Evolutionary conservation across 1,284 basidiomycete species (phyloP), one percentile per base, ranked within the genome.

Genomic region (Ceraceosorus bombacis): DNA sequence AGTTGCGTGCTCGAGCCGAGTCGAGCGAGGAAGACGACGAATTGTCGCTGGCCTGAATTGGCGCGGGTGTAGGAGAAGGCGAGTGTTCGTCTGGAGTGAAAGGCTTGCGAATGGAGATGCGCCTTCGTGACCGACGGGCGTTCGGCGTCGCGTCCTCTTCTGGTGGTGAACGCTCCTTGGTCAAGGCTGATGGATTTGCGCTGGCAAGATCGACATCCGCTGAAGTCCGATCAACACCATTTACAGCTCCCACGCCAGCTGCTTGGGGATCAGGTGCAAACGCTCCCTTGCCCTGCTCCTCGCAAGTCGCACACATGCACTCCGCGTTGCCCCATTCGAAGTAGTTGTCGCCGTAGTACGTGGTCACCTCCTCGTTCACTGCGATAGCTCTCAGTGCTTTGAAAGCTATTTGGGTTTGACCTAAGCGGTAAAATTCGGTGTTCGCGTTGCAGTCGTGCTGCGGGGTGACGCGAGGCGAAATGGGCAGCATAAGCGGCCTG

Each of bases 361-460:
- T 79, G 40, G 88, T 90, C 60, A 91, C 85, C 78, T 92, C 90
- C 77, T 93, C 89, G 55, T 89, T 89, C 37, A 86, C 80, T 43
- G 82, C 80, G 71, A 94, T 91, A 57, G 86, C 83, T 76, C 85
- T 85, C 74, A 90, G 81, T 60, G 88, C 87, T 54, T 88, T 85
- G 80, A 94, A 94, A 37, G 88, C 88, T 79, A 94, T 91, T 76
- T 89, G 89, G 71, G 85, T 83, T 37, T 10, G 38, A 46, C 89
- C 90, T 78, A 88, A 85, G 55, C 89, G 86, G 76, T 90, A 88
- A 57, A 92, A 83, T 71, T 91, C 88, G 60, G 86, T 88, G 76
- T 93, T 92, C 69, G 91, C 88, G 61, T 89, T 84, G 78, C 90
- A 93, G 76, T 93, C 90, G 74, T 93, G 90, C 88, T 90, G 77